Evolutionary conservation across 2,329 filamentous ascomycete species (phyloP).

Genomic region (Exophiala calicioides): DNA sequence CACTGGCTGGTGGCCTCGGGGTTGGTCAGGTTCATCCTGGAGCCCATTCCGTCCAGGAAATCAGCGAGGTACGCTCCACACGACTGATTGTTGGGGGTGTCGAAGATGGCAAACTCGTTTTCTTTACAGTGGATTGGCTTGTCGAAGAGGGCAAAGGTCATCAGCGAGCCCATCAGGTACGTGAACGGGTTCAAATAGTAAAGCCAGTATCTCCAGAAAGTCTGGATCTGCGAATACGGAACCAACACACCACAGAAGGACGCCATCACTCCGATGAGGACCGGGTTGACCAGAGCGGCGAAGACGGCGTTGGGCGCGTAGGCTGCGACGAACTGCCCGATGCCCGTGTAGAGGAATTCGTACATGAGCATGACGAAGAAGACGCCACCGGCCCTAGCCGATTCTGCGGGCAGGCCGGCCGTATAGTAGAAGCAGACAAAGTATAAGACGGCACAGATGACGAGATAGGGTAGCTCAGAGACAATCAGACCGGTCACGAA

Average conservation of each 20-base stretch:
- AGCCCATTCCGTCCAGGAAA: neutral
- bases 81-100: constrained; percentile 50
- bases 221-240: constrained; percentile 60
- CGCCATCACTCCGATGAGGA: constrained; percentile 69
- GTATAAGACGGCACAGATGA: constrained; percentile 65
- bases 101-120: constrained; percentile 51
- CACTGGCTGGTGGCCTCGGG: constrained; percentile 59
- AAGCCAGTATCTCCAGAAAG: constrained; percentile 69
- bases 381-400: constrained; percentile 37
- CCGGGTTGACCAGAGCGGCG: constrained; percentile 66
- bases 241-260: constrained; percentile 75
- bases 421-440: constrained; percentile 74
- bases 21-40: constrained; percentile 54
- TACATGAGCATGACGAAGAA: constrained; percentile 75
- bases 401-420: constrained; percentile 63
- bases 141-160: constrained; percentile 55
- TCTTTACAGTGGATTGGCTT: constrained; percentile 49
- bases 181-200: constrained; percentile 64
- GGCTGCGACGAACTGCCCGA: constrained; percentile 78
- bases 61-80: constrained; percentile 59
- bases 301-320: constrained; percentile 69
- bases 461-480: constrained; percentile 67
- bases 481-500: constrained; percentile 70
- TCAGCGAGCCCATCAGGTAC: constrained; percentile 60
- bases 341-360: constrained; percentile 69